Evolutionary conservation across 768 basidiomycete species (phyloP).

Genomic region (Piloderma croceum): DNA sequence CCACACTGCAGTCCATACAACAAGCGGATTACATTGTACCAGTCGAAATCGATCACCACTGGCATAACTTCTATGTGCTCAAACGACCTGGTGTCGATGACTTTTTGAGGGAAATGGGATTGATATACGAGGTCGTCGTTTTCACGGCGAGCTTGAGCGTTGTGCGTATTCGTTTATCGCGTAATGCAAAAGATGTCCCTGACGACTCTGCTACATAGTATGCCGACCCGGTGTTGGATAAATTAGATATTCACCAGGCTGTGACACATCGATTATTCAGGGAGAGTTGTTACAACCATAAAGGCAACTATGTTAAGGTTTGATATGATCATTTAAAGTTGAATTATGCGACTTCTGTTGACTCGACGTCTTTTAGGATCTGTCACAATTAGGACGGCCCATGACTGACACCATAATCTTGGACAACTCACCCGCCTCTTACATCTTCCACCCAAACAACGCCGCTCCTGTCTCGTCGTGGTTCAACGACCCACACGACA

Average conservation of each 20-base stretch:
- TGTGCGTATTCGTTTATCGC: constrained; percentile 39
- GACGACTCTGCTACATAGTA: constrained; percentile 50
- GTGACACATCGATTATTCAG: constrained; percentile 93
- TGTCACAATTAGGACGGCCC: constrained; percentile 94
- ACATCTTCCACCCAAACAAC: constrained; percentile 99
- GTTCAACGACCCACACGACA: constrained; percentile 99
- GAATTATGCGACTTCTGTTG: not conserved
- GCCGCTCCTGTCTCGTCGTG: constrained; percentile 98
- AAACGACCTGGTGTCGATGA: constrained; percentile 97
- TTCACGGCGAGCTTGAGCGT: constrained; percentile 98
- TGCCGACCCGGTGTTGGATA: constrained; percentile 97
- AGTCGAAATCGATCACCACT: constrained; percentile 97
- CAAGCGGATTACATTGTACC: constrained; percentile 98
- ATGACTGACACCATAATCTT: constrained; percentile 94
- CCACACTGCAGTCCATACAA: constrained; percentile 63
- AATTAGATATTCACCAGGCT: constrained; percentile 87
- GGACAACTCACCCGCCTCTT: constrained; percentile 98
- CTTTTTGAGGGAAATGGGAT: constrained; percentile 97
- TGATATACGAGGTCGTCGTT: constrained; percentile 95
- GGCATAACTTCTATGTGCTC: constrained; percentile 98
- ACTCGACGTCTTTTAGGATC: constrained; percentile 54
- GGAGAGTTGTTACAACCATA: constrained; percentile 98
- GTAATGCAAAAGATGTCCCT: constrained; percentile 4
- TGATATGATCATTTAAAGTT: constrained; percentile 11
- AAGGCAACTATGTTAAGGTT: constrained; percentile 99